phyloP scores from a whole-genome alignment of 2,329 filamentous ascomycete genomes.

The Trichothecium sympodiale region DNA sequence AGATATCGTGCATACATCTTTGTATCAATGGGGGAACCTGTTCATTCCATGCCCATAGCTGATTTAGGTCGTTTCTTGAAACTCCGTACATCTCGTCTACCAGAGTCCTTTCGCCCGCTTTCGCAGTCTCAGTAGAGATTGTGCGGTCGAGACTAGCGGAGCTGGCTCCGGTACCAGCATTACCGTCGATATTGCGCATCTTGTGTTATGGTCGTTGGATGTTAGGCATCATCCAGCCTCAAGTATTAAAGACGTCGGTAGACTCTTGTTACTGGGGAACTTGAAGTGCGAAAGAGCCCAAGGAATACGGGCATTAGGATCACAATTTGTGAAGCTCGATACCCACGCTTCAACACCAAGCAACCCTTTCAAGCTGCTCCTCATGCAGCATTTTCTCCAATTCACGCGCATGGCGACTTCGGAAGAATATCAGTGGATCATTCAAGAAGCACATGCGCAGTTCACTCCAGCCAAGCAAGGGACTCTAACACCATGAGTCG shows the following conservation, averaged over 20 bases:
- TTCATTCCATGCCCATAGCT: constrained; percentile 36
- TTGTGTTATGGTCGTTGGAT: not conserved
- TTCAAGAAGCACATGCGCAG: no score
- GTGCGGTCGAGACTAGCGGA: constrained; percentile 3
- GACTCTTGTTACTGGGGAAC: not conserved
- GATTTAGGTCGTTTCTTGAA: constrained; percentile 25
- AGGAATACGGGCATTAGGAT: no score
- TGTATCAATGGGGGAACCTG: constrained; percentile 26
- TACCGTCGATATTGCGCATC: constrained; percentile 13
- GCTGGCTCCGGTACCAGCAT: constrained; percentile 9
- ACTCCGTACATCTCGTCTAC: constrained; percentile 1
- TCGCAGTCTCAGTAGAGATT: not conserved
- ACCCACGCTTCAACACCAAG: no score
- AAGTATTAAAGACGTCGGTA: not conserved
- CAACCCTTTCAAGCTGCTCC: no score
- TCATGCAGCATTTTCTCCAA: no score
- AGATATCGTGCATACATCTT: constrained; percentile 34
- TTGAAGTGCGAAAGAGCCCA: not conserved
- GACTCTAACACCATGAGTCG: no score
- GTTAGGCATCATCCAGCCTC: not conserved
- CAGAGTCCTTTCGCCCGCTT: not conserved
- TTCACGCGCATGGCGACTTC: no score
- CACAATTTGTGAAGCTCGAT: no score
- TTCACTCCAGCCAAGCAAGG: no score
- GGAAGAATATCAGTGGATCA: no score